phyloP scores from a whole-genome alignment of 2,329 filamentous ascomycete species.

The Chaetomiaceae sp. region DNA sequence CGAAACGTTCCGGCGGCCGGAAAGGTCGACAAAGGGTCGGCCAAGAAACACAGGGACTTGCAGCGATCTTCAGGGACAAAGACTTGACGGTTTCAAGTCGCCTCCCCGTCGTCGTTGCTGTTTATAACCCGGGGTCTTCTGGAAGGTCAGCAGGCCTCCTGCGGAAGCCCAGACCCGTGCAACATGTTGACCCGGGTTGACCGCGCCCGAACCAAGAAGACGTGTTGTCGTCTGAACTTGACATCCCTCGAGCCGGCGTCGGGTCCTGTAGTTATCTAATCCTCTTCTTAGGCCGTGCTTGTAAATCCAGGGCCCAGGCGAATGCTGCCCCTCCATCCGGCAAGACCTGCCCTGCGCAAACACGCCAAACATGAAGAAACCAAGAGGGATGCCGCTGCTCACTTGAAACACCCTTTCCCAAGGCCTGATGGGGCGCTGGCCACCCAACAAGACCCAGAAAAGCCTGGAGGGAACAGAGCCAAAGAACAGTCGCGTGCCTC shows the following conservation, averaged over 20 bases:
- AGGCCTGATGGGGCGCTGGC: background rate
- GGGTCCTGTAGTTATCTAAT: too few species aligned
- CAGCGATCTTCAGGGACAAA: constrained; percentile 18
- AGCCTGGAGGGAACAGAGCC: too few species aligned
- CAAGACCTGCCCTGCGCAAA: too few species aligned
- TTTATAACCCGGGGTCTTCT: constrained; percentile 5
- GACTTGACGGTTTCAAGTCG: constrained; percentile 12
- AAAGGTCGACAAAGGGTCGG: background rate
- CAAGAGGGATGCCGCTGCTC: background rate
- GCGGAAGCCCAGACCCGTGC: background rate
- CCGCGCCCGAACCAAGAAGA: background rate
- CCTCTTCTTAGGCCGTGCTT: too few species aligned
- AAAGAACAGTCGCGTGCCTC: background rate
- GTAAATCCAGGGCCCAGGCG: too few species aligned
- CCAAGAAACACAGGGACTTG: constrained; percentile 4
- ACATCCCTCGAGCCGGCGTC: background rate
- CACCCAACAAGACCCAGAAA: background rate
- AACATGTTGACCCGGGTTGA: background rate
- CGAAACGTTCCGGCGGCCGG: constrained; percentile 10
- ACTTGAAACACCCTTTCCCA: background rate
- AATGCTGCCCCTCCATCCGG: too few species aligned
- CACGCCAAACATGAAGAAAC: too few species aligned
- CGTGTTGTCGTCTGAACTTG: background rate
- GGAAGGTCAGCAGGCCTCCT: background rate
- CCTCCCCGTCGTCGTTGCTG: constrained; percentile 7